These are phyloP conservation scores for Cryptococcus sp. DNA, from an alignment of 1,284 basidiomycete genomes.

Conservation along the genomic window DNA sequence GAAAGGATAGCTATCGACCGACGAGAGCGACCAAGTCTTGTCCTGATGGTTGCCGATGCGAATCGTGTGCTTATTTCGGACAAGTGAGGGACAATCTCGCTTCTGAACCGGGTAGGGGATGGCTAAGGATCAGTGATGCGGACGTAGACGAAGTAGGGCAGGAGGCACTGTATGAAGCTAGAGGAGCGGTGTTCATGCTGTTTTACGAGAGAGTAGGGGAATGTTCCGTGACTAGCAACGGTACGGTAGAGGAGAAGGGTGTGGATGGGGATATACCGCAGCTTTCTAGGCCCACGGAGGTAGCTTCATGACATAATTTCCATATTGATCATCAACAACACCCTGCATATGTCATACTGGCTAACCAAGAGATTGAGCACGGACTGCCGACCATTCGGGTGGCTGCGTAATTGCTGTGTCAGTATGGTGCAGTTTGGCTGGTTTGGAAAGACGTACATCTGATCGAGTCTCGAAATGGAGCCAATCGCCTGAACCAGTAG, in stretches of 20 bases:
- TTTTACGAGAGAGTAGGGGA: conserved; percentile 76
- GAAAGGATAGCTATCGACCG: conserved; percentile 20
- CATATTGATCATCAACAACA: conserved; percentile 2
- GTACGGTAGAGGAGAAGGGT: neutral
- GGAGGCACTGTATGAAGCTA: conserved; percentile 63
- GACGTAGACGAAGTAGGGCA: conserved; percentile 74
- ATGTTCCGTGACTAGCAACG: conserved; percentile 12
- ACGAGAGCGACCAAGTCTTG: conserved; percentile 30
- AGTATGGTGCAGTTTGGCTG: neutral
- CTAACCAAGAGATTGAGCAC: conserved; percentile 28
- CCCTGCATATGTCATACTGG: neutral
- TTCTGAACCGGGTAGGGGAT: conserved; percentile 55
- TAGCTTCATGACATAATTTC: no score
- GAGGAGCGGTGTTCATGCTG: conserved; percentile 73
- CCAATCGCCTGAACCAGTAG: conserved; percentile 87
- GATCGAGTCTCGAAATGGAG: conserved; percentile 81
- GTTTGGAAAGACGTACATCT: conserved; percentile 58
- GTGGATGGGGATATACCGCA: neutral
- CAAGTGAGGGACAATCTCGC: conserved; percentile 29
- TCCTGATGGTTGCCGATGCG: conserved; percentile 41
- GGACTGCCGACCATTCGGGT: conserved; percentile 44
- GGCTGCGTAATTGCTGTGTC: conserved; percentile 21
- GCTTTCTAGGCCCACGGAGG: no score
- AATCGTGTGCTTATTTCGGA: conserved; percentile 36
- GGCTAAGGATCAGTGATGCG: conserved; percentile 84